Evolutionary conservation across 768 basidiomycete species (phyloP), one percentile per base, ranked within the genome.

Genomic region (Leccinum imitatum): DNA sequence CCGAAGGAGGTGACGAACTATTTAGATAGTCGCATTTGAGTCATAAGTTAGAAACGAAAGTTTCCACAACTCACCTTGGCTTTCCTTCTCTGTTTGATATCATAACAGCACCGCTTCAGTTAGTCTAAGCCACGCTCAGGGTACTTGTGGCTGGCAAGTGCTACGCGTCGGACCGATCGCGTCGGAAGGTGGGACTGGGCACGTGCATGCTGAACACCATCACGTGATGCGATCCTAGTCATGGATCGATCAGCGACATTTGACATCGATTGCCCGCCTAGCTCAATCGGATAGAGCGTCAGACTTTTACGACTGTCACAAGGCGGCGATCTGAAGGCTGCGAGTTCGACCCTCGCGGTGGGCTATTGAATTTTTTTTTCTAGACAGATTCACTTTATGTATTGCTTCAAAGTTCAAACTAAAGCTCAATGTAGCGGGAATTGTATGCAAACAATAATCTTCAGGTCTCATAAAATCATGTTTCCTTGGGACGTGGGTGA

Each of bases 331-430:
- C 86, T 87, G 84, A 87, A 87, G 86, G 86, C 84, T 87, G 86
- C 86, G 86, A 85, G 86, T 87, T 87, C 86, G 86, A 87, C 80
- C 86, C 86, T 85, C 86, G 86, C 86, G 86, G 84, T 86, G 86
- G 86, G 85, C 86, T 87, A 84, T 30, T 3, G 11, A 11, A 1
- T 23, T 50, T 7, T 13, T 10, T 13, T 21, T 23, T 19, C 41
- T n/a, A 9, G n/a, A 44, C n/a, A 44, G 3, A 7, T 44, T 44
- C 14, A 19, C 4, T 47, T 47, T 17, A 39, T 37, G 14, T 15
- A 39, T 8, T 8, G 31, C 31, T 31, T 31, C 31, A 33, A 33
- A 31, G 31, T 31, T 31, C 33, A 35, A 35, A 13, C 13, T 35
- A 13, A 35, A 13, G 13, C 13, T 35, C 33, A 35, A 31, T 31